phyloP scores from a whole-genome alignment of 176 grass and related monocot genomes.

The barley (Hordeum vulgare) region MorexV3_pseudomolecules_assembly NC_058524.1:27947272-27947771 shows the following conservation, averaged over 20 bases:
- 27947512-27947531: slow-evolving; percentile 3
- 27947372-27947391: slow-evolving; percentile 64
- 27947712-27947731: background rate
- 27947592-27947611: slow-evolving; percentile 88
- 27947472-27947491: slow-evolving; percentile 70
- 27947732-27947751: no score
- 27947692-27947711: background rate
- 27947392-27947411: slow-evolving; percentile 26
- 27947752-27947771: no score
- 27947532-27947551: background rate
- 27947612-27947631: slow-evolving; percentile 85
- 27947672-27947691: slow-evolving; percentile 31
- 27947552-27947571: no score
- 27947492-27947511: slow-evolving; percentile 26
- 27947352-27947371: slow-evolving; percentile 98
- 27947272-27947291: background rate
- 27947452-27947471: slow-evolving; percentile 99
- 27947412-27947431: background rate
- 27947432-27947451: background rate
- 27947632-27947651: slow-evolving; percentile 62
- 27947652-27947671: slow-evolving; percentile 59
- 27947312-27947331: background rate
- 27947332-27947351: background rate
- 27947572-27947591: background rate
- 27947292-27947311: background rate